Evolutionary conservation across 1,284 basidiomycete genomes (phyloP), one percentile per base, ranked within the genome.

Genomic region (Vanrija pseudolonga): DNA sequence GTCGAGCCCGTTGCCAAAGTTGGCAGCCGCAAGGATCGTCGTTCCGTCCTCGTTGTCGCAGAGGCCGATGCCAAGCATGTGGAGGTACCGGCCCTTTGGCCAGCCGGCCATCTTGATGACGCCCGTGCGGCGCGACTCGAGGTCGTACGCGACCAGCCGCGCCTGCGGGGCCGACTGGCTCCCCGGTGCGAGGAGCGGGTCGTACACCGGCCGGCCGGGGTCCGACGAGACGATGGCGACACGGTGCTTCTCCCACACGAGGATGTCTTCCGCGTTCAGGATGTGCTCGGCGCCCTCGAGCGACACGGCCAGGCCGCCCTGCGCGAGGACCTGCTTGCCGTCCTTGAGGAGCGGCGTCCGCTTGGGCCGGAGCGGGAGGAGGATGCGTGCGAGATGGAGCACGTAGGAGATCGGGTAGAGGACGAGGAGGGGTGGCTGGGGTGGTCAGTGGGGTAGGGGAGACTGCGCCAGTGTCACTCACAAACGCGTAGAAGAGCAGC

Each of bases 361-460:
- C 32, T 32, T 9, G 32, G 37, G 8, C 3, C 22, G 28, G 15
- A 42, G 41, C 6, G 41, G 19, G 9, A 44, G 6, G 5, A 50
- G 3, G 6, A 42, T 38, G 41, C 49, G 49, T 1, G 37, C 6
- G 7, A 50, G 28, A 11, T 14, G 37, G 3, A 44, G 3, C 17
- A n/a, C 42, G 44, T 50, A 50, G 17, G 47, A 45, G 5, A 49
- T 6, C 5, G 55, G 55, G 44, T 57, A 57, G 28, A 57, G 55
- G 6, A 43, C 36, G 2, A 57, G 51, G 12, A 57, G 51, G 11
- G 51, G 55, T 6, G 55, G 51, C 55, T 57, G 32, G 32, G 32
- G 32, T 26, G 26, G 26, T 24, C 8, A 6, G 26, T 26, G 26
- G 7, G 26, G 2, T 26, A 2, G 3, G 26, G 6, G 32, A 32